Evolutionary conservation across 495 filamentous ascomycete genomes (phyloP).

Genomic region (Aspergillus diversus): DNA sequence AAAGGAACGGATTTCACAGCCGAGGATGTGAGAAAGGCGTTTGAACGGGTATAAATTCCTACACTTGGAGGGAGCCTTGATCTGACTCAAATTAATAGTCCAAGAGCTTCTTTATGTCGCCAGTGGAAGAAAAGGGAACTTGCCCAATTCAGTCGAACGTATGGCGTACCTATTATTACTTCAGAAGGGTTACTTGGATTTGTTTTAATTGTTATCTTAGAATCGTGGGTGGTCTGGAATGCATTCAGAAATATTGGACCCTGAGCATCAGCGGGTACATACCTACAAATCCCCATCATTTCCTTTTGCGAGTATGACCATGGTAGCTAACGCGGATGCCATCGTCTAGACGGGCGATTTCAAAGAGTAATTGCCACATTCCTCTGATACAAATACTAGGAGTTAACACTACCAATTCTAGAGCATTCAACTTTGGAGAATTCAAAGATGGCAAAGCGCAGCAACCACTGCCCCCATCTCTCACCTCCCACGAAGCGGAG

Average conservation of each 20-base stretch:
- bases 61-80: not conserved
- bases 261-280: slow-evolving; percentile 75
- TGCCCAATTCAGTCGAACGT: slow-evolving; percentile 74
- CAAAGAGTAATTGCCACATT: slow-evolving; percentile 69
- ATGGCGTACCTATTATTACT: slow-evolving; percentile 19
- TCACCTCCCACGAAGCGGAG: slow-evolving; percentile 61
- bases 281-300: not conserved
- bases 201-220: slow-evolving; percentile 32
- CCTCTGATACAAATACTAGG: slow-evolving; percentile 6
- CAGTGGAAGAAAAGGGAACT: slow-evolving; percentile 69
- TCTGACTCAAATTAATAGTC: slow-evolving; percentile 49
- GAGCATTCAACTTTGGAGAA: slow-evolving; percentile 90
- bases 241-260: slow-evolving; percentile 87
- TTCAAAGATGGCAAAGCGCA: slow-evolving; percentile 72
- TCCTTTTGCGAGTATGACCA: not conserved
- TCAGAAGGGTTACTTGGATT: not conserved
- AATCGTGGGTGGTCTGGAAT: slow-evolving; percentile 90
- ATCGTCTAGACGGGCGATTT: slow-evolving; percentile 77
- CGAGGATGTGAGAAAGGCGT: slow-evolving; percentile 70
- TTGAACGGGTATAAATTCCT: slow-evolving; percentile 63
- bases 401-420: slow-evolving; percentile 34
- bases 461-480: slow-evolving; percentile 73
- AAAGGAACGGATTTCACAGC: slow-evolving; percentile 66
- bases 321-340: slow-evolving; percentile 7
- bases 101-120: slow-evolving; percentile 74